Evolutionary conservation across 306 rosid genomes (phyloP).

Genomic region (Rosa rugosa): DNA sequence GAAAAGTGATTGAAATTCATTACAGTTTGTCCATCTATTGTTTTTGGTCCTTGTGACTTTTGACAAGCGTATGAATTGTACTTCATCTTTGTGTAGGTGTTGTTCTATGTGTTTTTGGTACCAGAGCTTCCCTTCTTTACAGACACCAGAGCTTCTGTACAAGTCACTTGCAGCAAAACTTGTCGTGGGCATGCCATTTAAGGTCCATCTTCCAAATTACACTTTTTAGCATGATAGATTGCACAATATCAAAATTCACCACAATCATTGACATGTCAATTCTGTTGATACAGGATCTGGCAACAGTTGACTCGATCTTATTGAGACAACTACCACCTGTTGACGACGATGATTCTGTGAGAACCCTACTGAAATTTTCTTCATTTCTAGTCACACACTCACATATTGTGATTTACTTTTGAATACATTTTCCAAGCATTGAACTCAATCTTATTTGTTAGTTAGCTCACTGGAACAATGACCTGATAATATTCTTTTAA

Average conservation of each 20-base stretch:
- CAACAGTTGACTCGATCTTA: slow-evolving; percentile 92
- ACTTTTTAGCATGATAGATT: slow-evolving; percentile 14
- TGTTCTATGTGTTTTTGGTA: too few relatives aligned
- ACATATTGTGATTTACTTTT: not conserved
- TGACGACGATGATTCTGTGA: slow-evolving; percentile 75
- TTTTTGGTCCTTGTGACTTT: too few relatives aligned
- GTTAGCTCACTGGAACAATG: slow-evolving; percentile 10
- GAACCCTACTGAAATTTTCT: slow-evolving; percentile 35
- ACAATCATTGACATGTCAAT: slow-evolving; percentile 22
- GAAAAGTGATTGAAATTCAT: too few relatives aligned
- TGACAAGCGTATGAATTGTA: too few relatives aligned
- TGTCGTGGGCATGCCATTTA: slow-evolving; percentile 94
- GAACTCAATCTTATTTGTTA: not conserved
- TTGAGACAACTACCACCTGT: slow-evolving; percentile 85
- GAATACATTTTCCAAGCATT: not conserved
- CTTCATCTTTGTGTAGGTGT: too few relatives aligned
- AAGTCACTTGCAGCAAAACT: slow-evolving; percentile 90
- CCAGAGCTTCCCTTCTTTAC: slow-evolving; percentile 22
- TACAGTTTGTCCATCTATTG: too few relatives aligned
- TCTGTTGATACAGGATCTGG: slow-evolving; percentile 74
- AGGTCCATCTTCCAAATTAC: slow-evolving; percentile 42
- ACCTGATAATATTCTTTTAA: slow-evolving; percentile 16
- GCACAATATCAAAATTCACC: slow-evolving; percentile 14
- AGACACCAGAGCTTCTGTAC: slow-evolving; percentile 89
- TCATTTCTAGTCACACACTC: slow-evolving; percentile 11